Evolutionary conservation across 208 protist genomes (phyloP).

Genomic region (Trichomonas vaginalis): DNA sequence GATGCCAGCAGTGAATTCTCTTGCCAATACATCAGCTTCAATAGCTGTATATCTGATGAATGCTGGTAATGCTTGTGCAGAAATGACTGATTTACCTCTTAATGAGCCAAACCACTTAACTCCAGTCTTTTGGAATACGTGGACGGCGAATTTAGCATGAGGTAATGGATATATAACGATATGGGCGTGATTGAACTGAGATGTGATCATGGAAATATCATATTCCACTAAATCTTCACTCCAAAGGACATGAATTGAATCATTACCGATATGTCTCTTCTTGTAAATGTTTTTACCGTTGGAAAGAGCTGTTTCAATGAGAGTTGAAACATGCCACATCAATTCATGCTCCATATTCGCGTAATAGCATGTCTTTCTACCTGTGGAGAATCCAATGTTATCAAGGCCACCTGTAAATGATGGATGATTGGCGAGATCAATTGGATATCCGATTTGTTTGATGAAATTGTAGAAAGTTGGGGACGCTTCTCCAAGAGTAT

Average conservation of each 20-base stretch:
- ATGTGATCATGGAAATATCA: not conserved
- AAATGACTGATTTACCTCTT: not conserved
- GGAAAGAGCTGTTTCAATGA: not conserved
- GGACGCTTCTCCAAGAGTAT: not conserved
- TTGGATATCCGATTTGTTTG: not conserved
- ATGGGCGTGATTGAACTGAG: not conserved
- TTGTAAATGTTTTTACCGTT: not conserved
- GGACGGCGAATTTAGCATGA: not conserved
- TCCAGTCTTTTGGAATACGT: not conserved
- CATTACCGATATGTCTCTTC: not conserved
- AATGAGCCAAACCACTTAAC: not conserved
- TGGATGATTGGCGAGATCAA: not conserved
- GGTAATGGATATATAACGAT: not conserved
- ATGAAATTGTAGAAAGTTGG: not conserved
- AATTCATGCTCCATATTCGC: not conserved
- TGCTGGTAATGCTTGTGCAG: not conserved
- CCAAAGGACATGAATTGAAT: not conserved
- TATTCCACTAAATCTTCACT: not conserved
- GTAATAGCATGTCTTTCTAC: not conserved
- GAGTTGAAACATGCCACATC: not conserved
- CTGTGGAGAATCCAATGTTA: not conserved
- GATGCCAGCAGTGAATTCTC: not conserved
- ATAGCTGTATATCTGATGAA: not conserved
- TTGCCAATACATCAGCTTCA: not conserved
- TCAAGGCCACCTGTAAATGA: not conserved